Evolutionary conservation across 2,329 filamentous ascomycete genomes (phyloP).

Genomic region (Immersiporthe knoxdaviesiana): DNA sequence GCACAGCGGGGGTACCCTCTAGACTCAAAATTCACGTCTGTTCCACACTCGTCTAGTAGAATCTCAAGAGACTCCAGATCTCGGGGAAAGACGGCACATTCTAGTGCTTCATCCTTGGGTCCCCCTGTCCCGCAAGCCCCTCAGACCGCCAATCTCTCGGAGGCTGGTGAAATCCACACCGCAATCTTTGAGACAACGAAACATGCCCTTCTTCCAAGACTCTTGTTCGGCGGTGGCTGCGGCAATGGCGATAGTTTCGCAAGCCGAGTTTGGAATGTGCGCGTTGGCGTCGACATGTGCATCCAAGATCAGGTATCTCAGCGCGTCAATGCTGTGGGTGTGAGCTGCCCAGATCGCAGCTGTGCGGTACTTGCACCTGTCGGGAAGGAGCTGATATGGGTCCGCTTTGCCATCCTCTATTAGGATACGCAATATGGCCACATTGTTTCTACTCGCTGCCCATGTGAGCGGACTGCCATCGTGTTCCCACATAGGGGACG

Average conservation of each 20-base stretch:
- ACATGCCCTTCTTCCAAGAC: neutral
- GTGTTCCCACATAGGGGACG: no score
- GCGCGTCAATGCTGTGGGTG: neutral
- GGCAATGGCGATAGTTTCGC: neutral
- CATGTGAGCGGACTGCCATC: neutral
- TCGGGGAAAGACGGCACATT: fast-evolving
- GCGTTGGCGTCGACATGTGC: constrained; percentile 3
- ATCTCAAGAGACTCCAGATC: neutral
- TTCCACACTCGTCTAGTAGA: neutral
- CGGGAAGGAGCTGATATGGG: neutral
- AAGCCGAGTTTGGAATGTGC: neutral
- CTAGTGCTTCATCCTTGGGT: neutral
- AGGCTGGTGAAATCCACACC: neutral
- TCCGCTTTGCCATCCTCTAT: neutral
- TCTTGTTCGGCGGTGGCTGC: neutral
- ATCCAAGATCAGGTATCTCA: neutral
- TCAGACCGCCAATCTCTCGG: neutral
- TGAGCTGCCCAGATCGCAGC: neutral
- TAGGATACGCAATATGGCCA: neutral
- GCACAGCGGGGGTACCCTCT: neutral
- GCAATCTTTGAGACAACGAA: neutral
- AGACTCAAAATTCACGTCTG: neutral
- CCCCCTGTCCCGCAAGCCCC: neutral
- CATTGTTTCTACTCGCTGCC: neutral
- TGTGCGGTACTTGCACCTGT: neutral